Evolutionary conservation across 805 yeast species (phyloP), one percentile per base, ranked within the genome.

Genomic region (Starmerella roubikii): DNA sequence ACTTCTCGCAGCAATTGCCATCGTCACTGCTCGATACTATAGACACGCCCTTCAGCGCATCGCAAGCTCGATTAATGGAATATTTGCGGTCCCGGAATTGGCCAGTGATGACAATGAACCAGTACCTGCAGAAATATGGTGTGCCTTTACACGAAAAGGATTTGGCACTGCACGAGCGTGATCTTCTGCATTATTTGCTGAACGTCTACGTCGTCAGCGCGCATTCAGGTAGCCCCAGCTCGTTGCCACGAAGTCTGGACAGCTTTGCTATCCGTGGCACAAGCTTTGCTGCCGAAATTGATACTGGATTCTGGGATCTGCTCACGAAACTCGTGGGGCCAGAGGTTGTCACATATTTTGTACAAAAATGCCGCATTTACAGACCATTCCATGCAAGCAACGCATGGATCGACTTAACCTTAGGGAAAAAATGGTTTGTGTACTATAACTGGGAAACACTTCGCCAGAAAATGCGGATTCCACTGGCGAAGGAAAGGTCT

Each of bases 251-350:
- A 22, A 8, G 10, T 22, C 24, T 22, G 24, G 24, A 10, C 24
- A 22, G 10, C 10, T 10, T 7, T 10, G 24, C 24, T 10, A n/a
- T n/a, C n/a, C n/a, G 21, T 15, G 25, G 27, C 26, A 28, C 40
- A 4, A 29, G 34, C 8, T 30, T 34, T 30, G 34, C 36, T n/a
- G 36, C 37, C 3, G 48, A 45, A 22, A 19, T 45, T 19, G 17
- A 42, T 21, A 20, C 37, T 3, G 48, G 48, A 3, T 42, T 42
- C 10, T 45, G 48, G 48, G 3, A 12, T n/a, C 21, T 26, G 3
- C 32, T 45, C 7, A 25, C 20, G 3, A 4, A 9, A 4, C 3
- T 18, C 2, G 8, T 38, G 7, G 44, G 46, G 3, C 21, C 34
- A 6, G 32, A 21, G 1, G 15, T 33, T 38, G 41, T 39, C 3